Base-by-base conservation (phyloP, 768 basidiomycete genomes). In the Tulasnella sp. region DNA sequence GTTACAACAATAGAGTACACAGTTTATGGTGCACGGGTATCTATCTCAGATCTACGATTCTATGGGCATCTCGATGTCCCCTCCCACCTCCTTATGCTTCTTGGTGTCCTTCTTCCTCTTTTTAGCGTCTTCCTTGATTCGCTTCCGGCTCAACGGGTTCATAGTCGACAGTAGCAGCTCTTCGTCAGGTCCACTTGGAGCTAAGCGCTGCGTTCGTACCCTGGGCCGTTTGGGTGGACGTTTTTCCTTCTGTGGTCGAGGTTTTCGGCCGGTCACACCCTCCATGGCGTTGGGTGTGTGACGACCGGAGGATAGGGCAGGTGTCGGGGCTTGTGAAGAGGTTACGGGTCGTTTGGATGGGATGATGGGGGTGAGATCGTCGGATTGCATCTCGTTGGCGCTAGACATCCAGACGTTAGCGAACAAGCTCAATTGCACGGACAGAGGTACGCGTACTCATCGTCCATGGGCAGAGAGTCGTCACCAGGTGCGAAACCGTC, bases 401-500 rank as follows among this genome's bases (percentile, higher is more conserved):
- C 35, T 43, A 53, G 34, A 11, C 15, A 6, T 15, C 17, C n/a
- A 14, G 14, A 19, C 14, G 12, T 9, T 59, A 14, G 7, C 17
- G 34, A 35, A 37, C 15, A 39, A 14, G 29, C n/a, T 43, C 21
- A 48, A 46, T 46, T 14, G 36, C 11, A 23, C 17, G 19, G n/a
- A 21, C n/a, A 4, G 1, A 19, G 21, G 23, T 29, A 56, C 27
- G 8, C 36, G 54, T 36, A 29, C 8, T 23, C 25, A 37, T 50
- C 32, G 14, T 56, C 21, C 17, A 55, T 25, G 23, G 49, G 19
- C 23, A 21, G n/a, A 8, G 19, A 71, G 69, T 66, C 71, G 37
- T 76, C 75, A 49, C 73, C 72, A 17, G 69, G 69, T 65, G 73
- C 61, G 41, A 63, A 63, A 17, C 43, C 63, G 29, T 61, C 63